Percentiles rank a stretch among this genome's conserved stretches.
Evolutionary conservation across 2,329 filamentous ascomycete species (phyloP).

Genomic region (Arthroderma uncinatum): DNA sequence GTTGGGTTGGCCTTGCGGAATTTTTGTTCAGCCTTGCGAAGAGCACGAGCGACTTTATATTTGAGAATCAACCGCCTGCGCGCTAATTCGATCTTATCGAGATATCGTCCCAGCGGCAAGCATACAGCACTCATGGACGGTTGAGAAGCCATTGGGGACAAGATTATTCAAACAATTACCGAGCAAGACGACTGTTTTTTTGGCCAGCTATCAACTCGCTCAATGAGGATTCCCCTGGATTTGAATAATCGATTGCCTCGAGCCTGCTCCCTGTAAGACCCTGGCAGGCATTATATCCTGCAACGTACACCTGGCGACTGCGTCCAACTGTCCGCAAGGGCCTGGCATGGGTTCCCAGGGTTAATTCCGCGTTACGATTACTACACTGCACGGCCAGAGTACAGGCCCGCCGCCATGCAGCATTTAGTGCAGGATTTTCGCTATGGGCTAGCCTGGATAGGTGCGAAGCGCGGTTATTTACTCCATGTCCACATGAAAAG

Average conservation of each 20-base stretch:
- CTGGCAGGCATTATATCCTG: neutral
- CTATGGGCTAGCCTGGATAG: neutral
- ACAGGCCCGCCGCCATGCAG: conserved; percentile 1
- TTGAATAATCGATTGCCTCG: too few relatives aligned
- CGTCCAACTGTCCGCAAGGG: too few relatives aligned
- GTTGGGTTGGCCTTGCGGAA: conserved; percentile 10
- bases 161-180: too few relatives aligned
- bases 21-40: conserved; percentile 4
- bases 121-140: neutral
- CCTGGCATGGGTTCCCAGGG: too few relatives aligned
- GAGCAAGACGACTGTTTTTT: too few relatives aligned
- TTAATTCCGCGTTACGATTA: too few relatives aligned
- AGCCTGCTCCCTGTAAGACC: neutral
- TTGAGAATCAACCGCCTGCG: neutral
- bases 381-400: too few relatives aligned
- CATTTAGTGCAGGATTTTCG: neutral
- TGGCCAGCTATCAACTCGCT: too few relatives aligned
- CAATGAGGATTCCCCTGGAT: too few relatives aligned
- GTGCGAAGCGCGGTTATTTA: neutral
- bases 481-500: neutral
- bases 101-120: neutral
- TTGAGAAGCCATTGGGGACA: neutral
- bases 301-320: neutral
- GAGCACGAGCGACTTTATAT: neutral
- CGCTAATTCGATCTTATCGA: neutral